Evolutionary conservation across 2,329 filamentous ascomycete species (phyloP).

Genomic region (Thelonectria blattea): DNA sequence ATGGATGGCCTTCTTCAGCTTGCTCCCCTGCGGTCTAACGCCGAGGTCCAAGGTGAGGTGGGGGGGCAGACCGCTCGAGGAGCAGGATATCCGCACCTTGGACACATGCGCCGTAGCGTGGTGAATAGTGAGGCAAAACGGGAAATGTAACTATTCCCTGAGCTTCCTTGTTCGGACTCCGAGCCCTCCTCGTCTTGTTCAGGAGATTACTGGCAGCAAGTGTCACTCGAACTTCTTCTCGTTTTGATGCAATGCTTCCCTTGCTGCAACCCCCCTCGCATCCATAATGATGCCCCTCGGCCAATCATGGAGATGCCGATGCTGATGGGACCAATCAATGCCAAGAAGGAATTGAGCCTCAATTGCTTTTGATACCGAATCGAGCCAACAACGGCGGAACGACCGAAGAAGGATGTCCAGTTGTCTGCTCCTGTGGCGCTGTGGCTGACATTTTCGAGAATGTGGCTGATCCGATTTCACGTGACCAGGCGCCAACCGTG

Average conservation of each 20-base stretch:
- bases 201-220: neutral
- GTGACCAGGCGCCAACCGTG: slow-evolving; percentile 17
- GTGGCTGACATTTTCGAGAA: neutral
- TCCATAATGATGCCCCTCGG: neutral
- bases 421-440: neutral
- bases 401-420: neutral
- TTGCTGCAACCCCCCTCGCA: neutral
- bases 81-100: slow-evolving; percentile 15
- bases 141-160: neutral
- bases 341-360: neutral
- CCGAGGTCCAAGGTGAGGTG: slow-evolving; percentile 30
- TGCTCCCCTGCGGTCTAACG: slow-evolving; percentile 11
- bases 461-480: slow-evolving; percentile 11
- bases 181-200: neutral
- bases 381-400: neutral
- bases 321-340: neutral
- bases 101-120: neutral
- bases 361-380: neutral
- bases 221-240: no score
- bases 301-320: neutral
- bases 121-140: neutral
- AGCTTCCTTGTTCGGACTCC: neutral
- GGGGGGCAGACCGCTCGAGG: neutral
- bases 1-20: neutral
- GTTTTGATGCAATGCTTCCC: no score